Base-by-base conservation (phyloP, 805 yeast genomes). In the Yarrowia keelungensis region DNA sequence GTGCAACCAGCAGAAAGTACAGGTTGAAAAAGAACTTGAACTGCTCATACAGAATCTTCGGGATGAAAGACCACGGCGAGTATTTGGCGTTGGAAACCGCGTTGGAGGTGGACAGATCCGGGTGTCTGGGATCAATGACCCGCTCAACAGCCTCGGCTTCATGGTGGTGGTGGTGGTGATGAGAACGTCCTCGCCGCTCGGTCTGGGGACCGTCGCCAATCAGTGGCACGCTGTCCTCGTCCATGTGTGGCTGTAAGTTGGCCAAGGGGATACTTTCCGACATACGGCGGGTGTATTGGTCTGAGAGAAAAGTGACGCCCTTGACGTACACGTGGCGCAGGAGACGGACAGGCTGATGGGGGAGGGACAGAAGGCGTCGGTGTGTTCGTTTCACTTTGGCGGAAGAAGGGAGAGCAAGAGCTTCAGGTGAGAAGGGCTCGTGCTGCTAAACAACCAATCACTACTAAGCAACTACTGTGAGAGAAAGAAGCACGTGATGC, bases 11-110 rank as follows among this genome's bases (percentile, higher is more conserved):
- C 65, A 96, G 80, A 76, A 95, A 95, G 78, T 95, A 95, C 59
- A 95, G 81, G 79, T 95, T 95, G 84, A 92, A 95, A 79, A 95
- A 95, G 78, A 95, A 94, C 80, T 93, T 92, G 86, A 95, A 95
- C 81, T 95, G 99, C 77, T 94, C 97, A 78, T 90, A 96, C 39
- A 95, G 83, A 68, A 95, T 87, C 51, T 91, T 83, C 3, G 99
- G 99, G 10, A 95, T 79, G 75, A 95, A 95, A 1, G 97, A 87
- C 45, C 92, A 76, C 2, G 95, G 91, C 73, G 91, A 91, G 79
- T 95, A 95, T 79, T 93, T 94, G 26, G 99, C 98, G 78, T 95
- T 95, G 58, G 97, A 90, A 14, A 95, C 85, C 8, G 95, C 91
- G 77, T 95, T 95, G 12, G 91, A 79, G 1, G 95, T 76, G 70